Base-by-base conservation (phyloP, 1,284 basidiomycete genomes). In the Cutaneotrichosporon cavernicola region DNA sequence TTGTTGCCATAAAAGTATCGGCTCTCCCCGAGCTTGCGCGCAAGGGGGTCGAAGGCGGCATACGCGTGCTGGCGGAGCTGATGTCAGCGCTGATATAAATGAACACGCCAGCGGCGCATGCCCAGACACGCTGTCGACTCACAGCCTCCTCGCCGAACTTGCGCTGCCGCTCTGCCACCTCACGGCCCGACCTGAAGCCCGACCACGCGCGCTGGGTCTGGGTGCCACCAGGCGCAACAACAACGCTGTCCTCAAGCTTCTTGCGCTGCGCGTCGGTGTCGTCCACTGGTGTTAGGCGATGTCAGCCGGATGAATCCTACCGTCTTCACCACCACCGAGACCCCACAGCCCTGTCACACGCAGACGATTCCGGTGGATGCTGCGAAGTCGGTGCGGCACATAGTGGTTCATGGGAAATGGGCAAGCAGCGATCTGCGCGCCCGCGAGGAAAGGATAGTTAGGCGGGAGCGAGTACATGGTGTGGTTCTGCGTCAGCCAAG, bases 321-420 rank as follows among this genome's bases (percentile, higher is more conserved):
- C 70, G 40, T 69, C 66, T 57, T 72, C 58, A 13, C 69, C 50
- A 13, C 76, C 76, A 11, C 76, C 77, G 13, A 79, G 55, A 11
- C 74, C 75, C 79, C 78, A 79, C 16, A 80, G 65, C 1, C 75
- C 75, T 10, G 77, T 75, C 53, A 72, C 59, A 58, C 72, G 62
- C 21, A 80, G 66, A 8, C 79, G 69, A 4, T 72, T 65, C 53
- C 70, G 68, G 56, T 73, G 61, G 40, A 78, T 72, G 7, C 70
- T 65, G 11, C 72, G 63, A 18, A 80, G 50, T 2, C 79, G 69
- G 59, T 78, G 73, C 0, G 79, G 76, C 30, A 78, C 73, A 49
- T 79, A 80, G 30, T 71, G 67, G n/a, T 63, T 72, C 62, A 72
- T 66, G 1, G 77, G 76, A 65, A 75, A 79, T 3, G 67, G 46